A percentile compares a stretch with the other conserved stretches of the same genome.
Conservation (phyloP, 345 rosid species). For the Melastoma malabathricum region DNA sequence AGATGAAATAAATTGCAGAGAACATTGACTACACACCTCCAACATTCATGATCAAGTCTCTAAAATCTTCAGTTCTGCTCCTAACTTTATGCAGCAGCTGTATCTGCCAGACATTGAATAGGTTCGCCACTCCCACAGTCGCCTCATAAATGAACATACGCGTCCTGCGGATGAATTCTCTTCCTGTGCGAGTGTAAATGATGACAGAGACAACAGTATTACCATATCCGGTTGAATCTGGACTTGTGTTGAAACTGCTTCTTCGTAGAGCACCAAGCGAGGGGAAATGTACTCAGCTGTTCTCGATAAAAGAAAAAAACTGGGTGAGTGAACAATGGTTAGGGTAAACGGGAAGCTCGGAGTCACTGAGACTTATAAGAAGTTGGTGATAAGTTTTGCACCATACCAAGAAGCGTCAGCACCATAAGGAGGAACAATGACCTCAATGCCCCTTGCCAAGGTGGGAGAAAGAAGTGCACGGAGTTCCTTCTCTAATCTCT, state of each 20-base stretch:
- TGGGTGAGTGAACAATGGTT: background rate
- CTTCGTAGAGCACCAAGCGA: conserved; percentile 64
- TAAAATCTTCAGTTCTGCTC: no score
- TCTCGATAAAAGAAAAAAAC: background rate
- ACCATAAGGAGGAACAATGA: conserved; percentile 56
- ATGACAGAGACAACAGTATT: no score
- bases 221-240: conserved; percentile 19
- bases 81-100: no score
- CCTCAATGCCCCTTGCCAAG: conserved; percentile 43
- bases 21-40: no score
- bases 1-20: no score
- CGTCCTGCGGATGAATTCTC: no score
- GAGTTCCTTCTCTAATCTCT: conserved; percentile 76
- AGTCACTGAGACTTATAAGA: background rate
- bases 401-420: conserved; percentile 87
- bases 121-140: no score
- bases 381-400: conserved; percentile 62
- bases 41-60: no score
- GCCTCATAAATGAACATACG: no score
- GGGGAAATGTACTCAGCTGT: conserved; percentile 82
- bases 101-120: no score
- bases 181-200: no score
- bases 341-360: background rate
- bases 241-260: conserved; percentile 55
- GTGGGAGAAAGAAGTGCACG: conserved; percentile 40